Evolutionary conservation across 768 basidiomycete species (phyloP).

Genomic region (Pholiota conissans): DNA sequence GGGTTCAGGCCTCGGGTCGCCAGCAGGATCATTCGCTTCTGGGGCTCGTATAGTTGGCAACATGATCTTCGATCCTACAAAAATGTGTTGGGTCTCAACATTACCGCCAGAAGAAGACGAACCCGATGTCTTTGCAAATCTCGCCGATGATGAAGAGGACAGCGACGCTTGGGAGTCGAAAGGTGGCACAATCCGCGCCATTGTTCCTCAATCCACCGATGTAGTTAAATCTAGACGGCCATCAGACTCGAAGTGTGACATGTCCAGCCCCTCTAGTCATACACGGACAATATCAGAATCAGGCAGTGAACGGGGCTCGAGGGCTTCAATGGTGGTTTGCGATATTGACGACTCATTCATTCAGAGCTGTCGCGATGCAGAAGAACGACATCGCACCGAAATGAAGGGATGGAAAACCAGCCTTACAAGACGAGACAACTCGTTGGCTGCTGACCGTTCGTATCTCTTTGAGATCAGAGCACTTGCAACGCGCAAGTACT

Average conservation of each 20-base stretch:
- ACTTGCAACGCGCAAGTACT: conserved; percentile 84
- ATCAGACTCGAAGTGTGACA: conserved; percentile 28
- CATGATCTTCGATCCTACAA: conserved; percentile 95
- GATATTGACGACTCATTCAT: conserved; percentile 78
- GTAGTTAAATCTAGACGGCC: conserved; percentile 31
- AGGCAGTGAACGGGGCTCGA: conserved; percentile 76
- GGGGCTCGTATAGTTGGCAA: conserved; percentile 92
- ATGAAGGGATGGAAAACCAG: conserved; percentile 76
- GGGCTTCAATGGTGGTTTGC: conserved; percentile 70
- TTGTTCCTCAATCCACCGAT: conserved; percentile 36
- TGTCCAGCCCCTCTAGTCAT: conserved; percentile 64
- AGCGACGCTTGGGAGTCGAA: conserved; percentile 69
- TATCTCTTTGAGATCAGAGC: conserved; percentile 82
- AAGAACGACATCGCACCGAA: conserved; percentile 80
- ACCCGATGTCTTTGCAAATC: conserved; percentile 92
- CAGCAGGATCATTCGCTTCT: conserved; percentile 68
- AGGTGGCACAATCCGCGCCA: conserved; percentile 79
- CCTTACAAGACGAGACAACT: conserved; percentile 35
- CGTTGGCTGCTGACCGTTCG: conserved; percentile 54
- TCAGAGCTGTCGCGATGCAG: conserved; percentile 70
- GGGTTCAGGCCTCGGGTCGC: conserved; percentile 83
- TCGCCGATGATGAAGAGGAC: conserved; percentile 90
- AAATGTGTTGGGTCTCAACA: conserved; percentile 95
- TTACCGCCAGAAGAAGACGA: conserved; percentile 88
- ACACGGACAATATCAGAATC: conserved; percentile 72